Conservation (phyloP, 306 rosid species). For the Prunus dulcis region DNA sequence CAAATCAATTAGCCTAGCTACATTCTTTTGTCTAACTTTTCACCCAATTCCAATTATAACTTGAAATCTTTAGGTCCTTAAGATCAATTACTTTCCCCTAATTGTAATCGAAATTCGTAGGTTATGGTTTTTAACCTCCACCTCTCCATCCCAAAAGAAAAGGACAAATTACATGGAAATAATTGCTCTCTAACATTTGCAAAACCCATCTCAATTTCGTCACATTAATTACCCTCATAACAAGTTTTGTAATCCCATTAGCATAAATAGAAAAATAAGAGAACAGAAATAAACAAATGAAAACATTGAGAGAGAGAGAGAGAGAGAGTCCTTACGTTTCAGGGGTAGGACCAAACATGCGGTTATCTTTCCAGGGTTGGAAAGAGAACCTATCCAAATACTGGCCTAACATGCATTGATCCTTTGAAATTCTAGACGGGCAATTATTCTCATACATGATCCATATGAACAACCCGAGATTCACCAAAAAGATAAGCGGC, state of each 20-base stretch:
- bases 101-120: not conserved
- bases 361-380: too few species aligned
- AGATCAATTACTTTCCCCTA: not conserved
- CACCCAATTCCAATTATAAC: not conserved
- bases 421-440: constrained; percentile 28
- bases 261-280: too few species aligned
- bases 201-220: too few species aligned
- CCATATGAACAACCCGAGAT: constrained; percentile 50
- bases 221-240: too few species aligned
- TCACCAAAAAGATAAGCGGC: constrained; percentile 55
- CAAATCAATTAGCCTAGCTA: not conserved
- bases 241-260: too few species aligned
- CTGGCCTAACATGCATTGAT: constrained; percentile 36
- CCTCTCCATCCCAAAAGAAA: constrained; percentile 1
- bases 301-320: too few species aligned
- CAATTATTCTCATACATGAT: constrained; percentile 69
- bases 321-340: too few species aligned
- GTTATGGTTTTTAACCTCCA: not conserved
- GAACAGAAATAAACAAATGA: too few species aligned
- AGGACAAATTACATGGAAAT: too few species aligned
- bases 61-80: not conserved
- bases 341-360: too few species aligned
- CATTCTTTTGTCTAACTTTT: too few species aligned
- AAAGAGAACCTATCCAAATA: constrained; percentile 27
- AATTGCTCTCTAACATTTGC: too few species aligned